A percentile compares a stretch with the other conserved stretches of the same genome.
These are phyloP conservation scores for Fragaria vesca DNA, from an alignment of 306 rosid genomes.

Conservation along the genomic window DNA sequence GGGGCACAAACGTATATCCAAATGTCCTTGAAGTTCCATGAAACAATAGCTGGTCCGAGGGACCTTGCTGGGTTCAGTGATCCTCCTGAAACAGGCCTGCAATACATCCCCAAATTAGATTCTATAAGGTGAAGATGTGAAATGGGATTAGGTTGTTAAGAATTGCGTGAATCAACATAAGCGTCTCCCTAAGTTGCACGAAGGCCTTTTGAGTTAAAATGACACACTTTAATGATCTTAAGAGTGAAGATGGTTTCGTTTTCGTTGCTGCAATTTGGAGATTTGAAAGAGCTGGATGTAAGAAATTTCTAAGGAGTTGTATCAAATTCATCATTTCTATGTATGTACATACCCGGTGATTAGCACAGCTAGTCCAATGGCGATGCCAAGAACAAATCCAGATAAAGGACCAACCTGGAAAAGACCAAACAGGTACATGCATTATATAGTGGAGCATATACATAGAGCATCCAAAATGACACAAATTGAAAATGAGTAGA, in stretches of 20 bases:
- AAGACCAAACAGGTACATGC: background rate
- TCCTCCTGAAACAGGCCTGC: slow-evolving; percentile 83
- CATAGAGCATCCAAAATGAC: background rate
- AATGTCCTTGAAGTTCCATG: slow-evolving; percentile 62
- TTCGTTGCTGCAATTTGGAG: background rate
- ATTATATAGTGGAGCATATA: background rate
- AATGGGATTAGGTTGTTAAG: background rate
- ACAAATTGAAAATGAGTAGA: background rate
- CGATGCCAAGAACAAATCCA: slow-evolving; percentile 73
- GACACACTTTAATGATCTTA: background rate
- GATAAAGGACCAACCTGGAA: slow-evolving; percentile 68
- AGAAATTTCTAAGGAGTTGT: background rate
- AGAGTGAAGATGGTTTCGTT: background rate
- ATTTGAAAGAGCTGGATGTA: background rate
- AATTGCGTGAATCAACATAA: background rate
- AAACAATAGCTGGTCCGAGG: slow-evolving; percentile 71
- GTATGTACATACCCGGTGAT: slow-evolving; percentile 58
- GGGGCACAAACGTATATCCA: slow-evolving; percentile 84
- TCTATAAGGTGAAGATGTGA: background rate
- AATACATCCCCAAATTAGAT: slow-evolving; percentile 10
- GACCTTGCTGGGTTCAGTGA: slow-evolving; percentile 95
- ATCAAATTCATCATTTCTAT: background rate
- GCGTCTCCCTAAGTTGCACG: background rate
- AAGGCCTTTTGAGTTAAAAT: background rate
- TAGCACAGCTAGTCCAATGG: slow-evolving; percentile 67